Evolutionary conservation across 805 yeast genomes (phyloP), one percentile per base, ranked within the genome.

Genomic region (Kurtzmaniella fragi): DNA sequence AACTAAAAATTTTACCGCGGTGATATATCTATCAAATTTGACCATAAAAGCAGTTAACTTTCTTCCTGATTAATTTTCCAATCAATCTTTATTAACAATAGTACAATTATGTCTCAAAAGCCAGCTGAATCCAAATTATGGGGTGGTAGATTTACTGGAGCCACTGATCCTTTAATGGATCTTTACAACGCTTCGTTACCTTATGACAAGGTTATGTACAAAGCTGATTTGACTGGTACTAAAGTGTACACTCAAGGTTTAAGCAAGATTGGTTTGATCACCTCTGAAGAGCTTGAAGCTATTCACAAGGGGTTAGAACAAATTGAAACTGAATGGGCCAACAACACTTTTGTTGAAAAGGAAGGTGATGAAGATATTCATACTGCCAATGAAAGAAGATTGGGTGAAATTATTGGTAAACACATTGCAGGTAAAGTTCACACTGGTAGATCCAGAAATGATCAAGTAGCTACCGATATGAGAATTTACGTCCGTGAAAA

Each of bases 381-480:
- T 62, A 93, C 99, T 32, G 99, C 99, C 32, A 93, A 93, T 59
- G 99, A 93, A 70, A 85, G 99, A 69, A 77, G 99, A 56, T 71
- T 93, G 46, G 99, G 99, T 36, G 99, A 93, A 67, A 70, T 93
- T 39, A 93, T 93, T 54, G 99, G 99, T 41, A 81, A 80, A 54
- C 80, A 79, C 40, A 91, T 93, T 58, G 86, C 98, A 12, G 99
- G 99, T 31, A 93, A 93, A 56, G 98, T 93, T 25, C 99, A 93
- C 62, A 93, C 99, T n/a, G 99, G 99, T 45, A 80, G 99, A 59
- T 86, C 96, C 34, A 82, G 99, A 75, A 93, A 93, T 57, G 99
- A 93, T 62, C 99, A 93, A 70, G 97, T 90, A 37, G 99, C 96
- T 34, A 91, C 98, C n/a, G 99, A 93, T 59, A 87, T 93, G 95